phyloP scores from a whole-genome alignment of 176 grass and related monocot species.

The Paspalum vaginatum region DNA sequence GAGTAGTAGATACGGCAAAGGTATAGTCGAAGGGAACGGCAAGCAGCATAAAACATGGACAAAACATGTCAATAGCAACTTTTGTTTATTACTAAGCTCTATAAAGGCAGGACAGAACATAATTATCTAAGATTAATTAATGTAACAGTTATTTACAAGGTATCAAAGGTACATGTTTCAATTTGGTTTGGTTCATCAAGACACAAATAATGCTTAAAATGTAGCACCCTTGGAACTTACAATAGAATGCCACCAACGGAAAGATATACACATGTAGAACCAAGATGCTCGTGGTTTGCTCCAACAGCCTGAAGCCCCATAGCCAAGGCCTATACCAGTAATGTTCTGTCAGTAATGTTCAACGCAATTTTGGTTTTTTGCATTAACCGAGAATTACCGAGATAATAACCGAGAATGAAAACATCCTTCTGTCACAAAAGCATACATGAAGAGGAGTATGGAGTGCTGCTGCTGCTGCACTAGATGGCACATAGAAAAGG shows the following conservation, averaged over 20 bases:
- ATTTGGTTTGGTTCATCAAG: constrained; percentile 17
- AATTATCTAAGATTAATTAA: background rate
- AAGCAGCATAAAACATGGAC: background rate
- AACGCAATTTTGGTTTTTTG: background rate
- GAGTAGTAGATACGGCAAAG: background rate
- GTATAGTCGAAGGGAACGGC: background rate
- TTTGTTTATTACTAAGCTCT: background rate
- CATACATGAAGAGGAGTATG: too few relatives aligned
- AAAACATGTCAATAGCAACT: background rate
- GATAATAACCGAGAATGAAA: too few relatives aligned
- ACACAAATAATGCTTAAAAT: constrained; percentile 4
- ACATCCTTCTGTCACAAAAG: too few relatives aligned
- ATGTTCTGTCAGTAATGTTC: constrained; percentile 34
- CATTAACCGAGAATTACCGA: too few relatives aligned
- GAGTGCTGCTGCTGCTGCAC: too few relatives aligned
- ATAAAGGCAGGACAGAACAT: background rate
- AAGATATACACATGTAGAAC: constrained; percentile 71
- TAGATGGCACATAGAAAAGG: too few relatives aligned
- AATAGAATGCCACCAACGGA: constrained; percentile 95
- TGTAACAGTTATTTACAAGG: background rate
- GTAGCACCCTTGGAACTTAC: constrained; percentile 54
- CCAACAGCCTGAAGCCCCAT: constrained; percentile 89
- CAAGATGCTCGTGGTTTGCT: constrained; percentile 66
- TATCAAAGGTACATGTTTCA: constrained; percentile 19
- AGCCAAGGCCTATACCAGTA: constrained; percentile 78